Evolutionary conservation across 495 filamentous ascomycete genomes (phyloP).

Genomic region (Penicillium angulare): DNA sequence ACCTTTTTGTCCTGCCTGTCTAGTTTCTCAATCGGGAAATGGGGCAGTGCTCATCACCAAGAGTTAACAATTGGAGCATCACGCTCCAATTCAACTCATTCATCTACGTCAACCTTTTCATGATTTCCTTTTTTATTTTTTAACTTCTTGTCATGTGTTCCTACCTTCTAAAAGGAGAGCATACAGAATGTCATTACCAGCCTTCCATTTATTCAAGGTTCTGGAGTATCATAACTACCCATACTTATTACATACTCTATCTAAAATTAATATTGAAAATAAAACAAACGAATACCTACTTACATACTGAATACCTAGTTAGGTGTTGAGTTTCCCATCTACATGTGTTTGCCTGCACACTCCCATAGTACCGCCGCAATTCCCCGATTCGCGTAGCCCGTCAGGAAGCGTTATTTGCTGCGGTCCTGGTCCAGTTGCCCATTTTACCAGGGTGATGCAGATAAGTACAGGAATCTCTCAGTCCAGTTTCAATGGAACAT

Average conservation of each 20-base stretch:
- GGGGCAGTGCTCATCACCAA: too few relatives aligned
- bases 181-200: constrained; percentile 19
- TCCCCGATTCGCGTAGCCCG: constrained; percentile 23
- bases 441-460: constrained; percentile 9
- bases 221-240: not conserved
- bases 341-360: constrained; percentile 4
- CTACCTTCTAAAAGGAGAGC: not conserved
- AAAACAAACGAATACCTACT: too few relatives aligned
- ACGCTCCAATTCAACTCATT: not conserved
- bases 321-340: not conserved
- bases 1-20: too few relatives aligned
- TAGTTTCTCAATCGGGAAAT: too few relatives aligned
- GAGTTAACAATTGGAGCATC: not conserved
- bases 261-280: too few relatives aligned
- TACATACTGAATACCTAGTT: too few relatives aligned
- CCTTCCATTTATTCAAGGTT: not conserved
- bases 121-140: not conserved
- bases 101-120: not conserved
- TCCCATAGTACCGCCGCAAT: constrained; percentile 5
- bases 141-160: constrained; percentile 4
- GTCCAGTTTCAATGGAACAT: constrained; percentile 9
- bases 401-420: constrained; percentile 29
- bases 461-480: constrained; percentile 10
- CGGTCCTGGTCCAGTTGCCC: constrained; percentile 11
- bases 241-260: too few relatives aligned